Evolutionary conservation across 2,329 filamentous ascomycete genomes (phyloP).

Genomic region (Colletotrichum acutatum): DNA sequence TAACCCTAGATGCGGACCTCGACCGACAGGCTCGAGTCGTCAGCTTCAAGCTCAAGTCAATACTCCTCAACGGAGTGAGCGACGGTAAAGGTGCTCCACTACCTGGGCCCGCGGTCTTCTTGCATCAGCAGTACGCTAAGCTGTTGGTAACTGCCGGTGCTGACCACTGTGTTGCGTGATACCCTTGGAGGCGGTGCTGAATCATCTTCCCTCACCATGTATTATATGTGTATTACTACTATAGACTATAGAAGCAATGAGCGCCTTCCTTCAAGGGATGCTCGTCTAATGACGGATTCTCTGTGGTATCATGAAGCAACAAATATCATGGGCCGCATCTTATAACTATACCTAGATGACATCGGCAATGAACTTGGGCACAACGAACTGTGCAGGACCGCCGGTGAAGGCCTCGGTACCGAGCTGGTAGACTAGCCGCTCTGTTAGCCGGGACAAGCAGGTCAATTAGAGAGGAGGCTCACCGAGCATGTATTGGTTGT

Average conservation of each 20-base stretch:
- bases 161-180: constrained; percentile 13
- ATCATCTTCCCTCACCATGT: constrained; percentile 4
- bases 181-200: neutral
- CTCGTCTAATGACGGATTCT: neutral
- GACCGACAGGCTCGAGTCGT: neutral
- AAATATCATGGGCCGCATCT: too few relatives aligned
- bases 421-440: constrained; percentile 38
- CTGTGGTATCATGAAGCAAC: neutral
- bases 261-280: neutral
- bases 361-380: constrained; percentile 38
- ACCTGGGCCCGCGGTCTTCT: neutral
- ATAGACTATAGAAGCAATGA: neutral
- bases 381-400: constrained; percentile 38
- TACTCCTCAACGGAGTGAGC: constrained; percentile 3
- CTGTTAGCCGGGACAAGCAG: neutral
- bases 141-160: constrained; percentile 13
- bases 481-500: constrained; percentile 41
- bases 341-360: constrained; percentile 8
- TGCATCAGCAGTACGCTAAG: constrained; percentile 26
- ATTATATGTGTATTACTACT: constrained; percentile 4
- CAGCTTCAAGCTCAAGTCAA: constrained; percentile 22
- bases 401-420: constrained; percentile 42
- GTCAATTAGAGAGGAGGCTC: neutral
- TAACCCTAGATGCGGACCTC: constrained; percentile 11
- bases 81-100: constrained; percentile 6